A percentile compares a stretch with the other conserved stretches of the same genome.
phyloP scores from a whole-genome alignment of 1,139 yeast genomes.

The Kodamaea sp. region DNA sequence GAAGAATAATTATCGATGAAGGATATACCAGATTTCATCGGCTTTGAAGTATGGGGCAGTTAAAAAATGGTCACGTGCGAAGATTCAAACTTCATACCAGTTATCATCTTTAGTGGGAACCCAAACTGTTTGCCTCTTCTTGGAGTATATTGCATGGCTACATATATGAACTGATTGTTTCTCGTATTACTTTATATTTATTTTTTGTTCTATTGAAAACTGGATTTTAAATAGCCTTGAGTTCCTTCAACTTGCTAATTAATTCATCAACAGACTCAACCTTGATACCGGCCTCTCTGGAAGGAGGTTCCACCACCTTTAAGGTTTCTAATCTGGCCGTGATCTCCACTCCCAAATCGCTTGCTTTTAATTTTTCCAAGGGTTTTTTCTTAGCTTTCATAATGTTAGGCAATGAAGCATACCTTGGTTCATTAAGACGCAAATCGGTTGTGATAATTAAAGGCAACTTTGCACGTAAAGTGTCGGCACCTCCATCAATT shows the following conservation, averaged over 20 bases:
- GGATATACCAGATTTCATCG: too few species aligned
- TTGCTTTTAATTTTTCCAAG: constrained; percentile 64
- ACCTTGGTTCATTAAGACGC: constrained; percentile 91
- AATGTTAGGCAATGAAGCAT: constrained; percentile 88
- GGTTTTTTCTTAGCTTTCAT: constrained; percentile 99
- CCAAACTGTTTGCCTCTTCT: too few species aligned
- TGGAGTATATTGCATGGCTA: too few species aligned
- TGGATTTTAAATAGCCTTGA: constrained; percentile 56
- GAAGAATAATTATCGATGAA: too few species aligned
- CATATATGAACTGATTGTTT: too few species aligned
- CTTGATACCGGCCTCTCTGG: constrained; percentile 77
- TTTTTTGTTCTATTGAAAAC: too few species aligned
- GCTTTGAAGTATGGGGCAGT: too few species aligned
- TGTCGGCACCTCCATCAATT: constrained; percentile 93
- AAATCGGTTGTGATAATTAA: constrained; percentile 88
- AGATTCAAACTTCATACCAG: too few species aligned
- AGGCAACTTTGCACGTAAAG: constrained; percentile 77
- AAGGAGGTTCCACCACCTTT: constrained; percentile 82
- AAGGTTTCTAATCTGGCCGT: constrained; percentile 66
- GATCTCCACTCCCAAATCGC: constrained; percentile 71
- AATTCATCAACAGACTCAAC: constrained; percentile 83
- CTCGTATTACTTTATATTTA: too few species aligned
- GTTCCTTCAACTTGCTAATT: constrained; percentile 73
- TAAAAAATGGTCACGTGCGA: too few species aligned
- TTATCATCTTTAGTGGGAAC: too few species aligned